These are phyloP conservation scores for Fraxinus sp. DNA, from an alignment of 305 asterid species.

Conservation along the genomic window DNA sequence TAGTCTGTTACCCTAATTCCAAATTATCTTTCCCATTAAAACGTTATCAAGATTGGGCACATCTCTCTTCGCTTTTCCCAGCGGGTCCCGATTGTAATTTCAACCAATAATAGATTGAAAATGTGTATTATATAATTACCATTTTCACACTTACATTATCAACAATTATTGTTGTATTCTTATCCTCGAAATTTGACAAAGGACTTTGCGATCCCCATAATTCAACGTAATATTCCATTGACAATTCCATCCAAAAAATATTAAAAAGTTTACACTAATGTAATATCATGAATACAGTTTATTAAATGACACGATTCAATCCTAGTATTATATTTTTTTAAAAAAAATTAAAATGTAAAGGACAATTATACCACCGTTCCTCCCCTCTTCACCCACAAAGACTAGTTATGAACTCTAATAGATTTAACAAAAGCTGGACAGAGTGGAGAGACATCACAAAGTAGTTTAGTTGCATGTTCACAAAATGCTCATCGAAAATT, in stretches of 20 bases:
- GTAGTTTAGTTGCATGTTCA: background rate
- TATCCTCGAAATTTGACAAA: background rate
- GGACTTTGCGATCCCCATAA: background rate
- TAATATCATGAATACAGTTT: background rate
- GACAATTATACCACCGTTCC: background rate
- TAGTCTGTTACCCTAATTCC: background rate
- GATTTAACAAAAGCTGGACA: background rate
- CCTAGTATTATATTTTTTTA: background rate
- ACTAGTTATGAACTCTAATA: background rate
- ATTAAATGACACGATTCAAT: background rate
- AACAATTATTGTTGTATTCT: background rate
- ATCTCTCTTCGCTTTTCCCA: no score
- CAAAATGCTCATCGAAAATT: background rate
- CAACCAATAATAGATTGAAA: background rate
- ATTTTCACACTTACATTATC: background rate
- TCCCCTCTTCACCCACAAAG: background rate
- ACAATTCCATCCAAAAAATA: background rate
- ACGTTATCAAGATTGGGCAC: background rate
- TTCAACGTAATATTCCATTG: background rate
- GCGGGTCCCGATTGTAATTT: no score
- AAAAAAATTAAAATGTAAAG: background rate
- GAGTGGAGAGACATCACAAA: background rate
- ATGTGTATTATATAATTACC: background rate
- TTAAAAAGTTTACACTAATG: background rate
- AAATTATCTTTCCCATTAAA: background rate